phyloP scores from a whole-genome alignment of 176 grass and related monocot species.

The Phoenix roebelenii region DNA sequence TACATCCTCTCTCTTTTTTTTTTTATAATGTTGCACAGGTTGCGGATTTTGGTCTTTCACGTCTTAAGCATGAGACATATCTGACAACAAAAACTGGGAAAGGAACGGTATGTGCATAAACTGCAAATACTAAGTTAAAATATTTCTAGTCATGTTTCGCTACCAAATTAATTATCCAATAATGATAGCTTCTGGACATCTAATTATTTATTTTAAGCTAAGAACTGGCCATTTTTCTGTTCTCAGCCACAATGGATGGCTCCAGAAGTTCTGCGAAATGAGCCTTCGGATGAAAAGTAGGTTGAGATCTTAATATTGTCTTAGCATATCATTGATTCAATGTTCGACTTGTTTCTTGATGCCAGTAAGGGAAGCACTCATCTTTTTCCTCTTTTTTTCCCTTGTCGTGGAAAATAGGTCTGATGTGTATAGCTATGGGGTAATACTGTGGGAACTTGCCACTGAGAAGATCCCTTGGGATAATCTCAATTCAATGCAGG shows the following conservation, averaged over 20 bases:
- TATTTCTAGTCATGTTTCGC: neutral
- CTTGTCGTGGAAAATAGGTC: conserved; percentile 51
- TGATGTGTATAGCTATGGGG: conserved; percentile 96
- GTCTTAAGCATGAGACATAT: conserved; percentile 9
- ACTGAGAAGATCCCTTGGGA: conserved; percentile 98
- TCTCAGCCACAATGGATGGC: conserved; percentile 19
- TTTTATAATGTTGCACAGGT: conserved; percentile 33
- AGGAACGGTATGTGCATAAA: neutral
- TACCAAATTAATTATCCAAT: too few species aligned
- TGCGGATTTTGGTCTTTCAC: conserved; percentile 28
- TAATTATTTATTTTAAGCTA: too few species aligned
- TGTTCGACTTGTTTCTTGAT: neutral
- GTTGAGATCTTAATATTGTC: neutral
- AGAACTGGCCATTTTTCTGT: neutral
- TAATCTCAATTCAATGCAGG: conserved; percentile 97
- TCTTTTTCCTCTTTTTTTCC: too few species aligned
- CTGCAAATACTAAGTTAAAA: conserved; percentile 4
- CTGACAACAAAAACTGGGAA: conserved; percentile 12
- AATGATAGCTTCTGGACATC: too few species aligned
- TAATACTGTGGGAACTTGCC: conserved; percentile 95
- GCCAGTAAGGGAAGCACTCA: too few species aligned
- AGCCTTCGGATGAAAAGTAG: conserved; percentile 16
- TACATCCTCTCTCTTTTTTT: conserved; percentile 9
- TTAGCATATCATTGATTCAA: conserved; percentile 3
- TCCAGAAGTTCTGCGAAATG: conserved; percentile 17